phyloP scores from a whole-genome alignment of 2,329 filamentous ascomycete genomes.

The Beauveria bassiana region DNA sequence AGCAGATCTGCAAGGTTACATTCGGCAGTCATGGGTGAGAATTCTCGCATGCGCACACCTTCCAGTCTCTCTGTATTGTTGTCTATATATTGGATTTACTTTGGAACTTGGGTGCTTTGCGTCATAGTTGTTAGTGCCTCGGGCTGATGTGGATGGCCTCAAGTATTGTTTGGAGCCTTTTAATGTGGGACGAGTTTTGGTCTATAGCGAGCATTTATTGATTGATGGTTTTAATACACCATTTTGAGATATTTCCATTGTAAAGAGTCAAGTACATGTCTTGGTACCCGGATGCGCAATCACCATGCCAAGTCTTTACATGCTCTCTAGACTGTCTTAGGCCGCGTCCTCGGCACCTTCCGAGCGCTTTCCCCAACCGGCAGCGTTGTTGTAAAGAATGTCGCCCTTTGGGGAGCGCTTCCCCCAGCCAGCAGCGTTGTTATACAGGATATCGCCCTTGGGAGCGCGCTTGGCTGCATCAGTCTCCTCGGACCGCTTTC shows the following conservation, averaged over 20 bases:
- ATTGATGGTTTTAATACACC: no score
- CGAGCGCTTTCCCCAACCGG: slow-evolving; percentile 11
- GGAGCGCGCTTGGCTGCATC: slow-evolving; percentile 1
- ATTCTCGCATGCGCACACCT: not conserved
- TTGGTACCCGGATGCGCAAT: not conserved
- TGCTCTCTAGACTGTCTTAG: not conserved
- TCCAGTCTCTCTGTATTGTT: not conserved
- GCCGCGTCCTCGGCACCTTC: not conserved
- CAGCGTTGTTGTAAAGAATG: slow-evolving; percentile 12
- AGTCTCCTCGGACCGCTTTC: slow-evolving; percentile 11
- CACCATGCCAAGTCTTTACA: not conserved
- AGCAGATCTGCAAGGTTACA: slow-evolving; percentile 9
- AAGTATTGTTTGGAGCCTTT: not conserved
- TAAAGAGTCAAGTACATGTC: not conserved
- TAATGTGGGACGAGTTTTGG: not conserved
- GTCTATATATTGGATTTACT: not conserved
- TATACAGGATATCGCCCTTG: slow-evolving; percentile 11
- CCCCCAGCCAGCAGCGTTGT: slow-evolving; percentile 13
- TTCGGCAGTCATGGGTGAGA: not conserved
- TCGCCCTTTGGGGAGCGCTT: slow-evolving; percentile 7
- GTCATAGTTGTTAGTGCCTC: no score
- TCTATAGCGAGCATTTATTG: no score
- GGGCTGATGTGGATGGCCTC: no score
- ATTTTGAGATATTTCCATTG: no score
- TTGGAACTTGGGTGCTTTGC: not conserved